phyloP scores from a whole-genome alignment of 2,329 filamentous ascomycete species.

The Curvularia spicifera region DNA sequence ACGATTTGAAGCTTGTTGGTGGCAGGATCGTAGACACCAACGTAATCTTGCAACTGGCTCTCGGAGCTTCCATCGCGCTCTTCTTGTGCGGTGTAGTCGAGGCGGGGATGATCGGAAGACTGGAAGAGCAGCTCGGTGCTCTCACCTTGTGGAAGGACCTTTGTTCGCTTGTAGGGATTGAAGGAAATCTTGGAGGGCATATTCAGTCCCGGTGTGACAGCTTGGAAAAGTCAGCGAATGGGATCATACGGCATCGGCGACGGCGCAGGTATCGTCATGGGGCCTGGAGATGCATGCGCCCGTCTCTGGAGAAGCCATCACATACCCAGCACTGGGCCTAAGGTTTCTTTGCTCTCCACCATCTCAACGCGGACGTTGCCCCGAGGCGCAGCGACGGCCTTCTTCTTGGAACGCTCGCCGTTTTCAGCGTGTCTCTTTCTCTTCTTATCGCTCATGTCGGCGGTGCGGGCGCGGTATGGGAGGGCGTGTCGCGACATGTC shows the following conservation, averaged over 20 bases:
- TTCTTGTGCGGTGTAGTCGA: constrained; percentile 64
- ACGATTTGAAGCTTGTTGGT: constrained; percentile 61
- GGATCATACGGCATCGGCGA: accelerated
- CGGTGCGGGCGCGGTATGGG: constrained; percentile 17
- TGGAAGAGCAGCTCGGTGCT: constrained; percentile 62
- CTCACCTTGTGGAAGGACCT: constrained; percentile 39
- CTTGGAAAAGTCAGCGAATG: constrained; percentile 27
- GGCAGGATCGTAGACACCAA: constrained; percentile 65
- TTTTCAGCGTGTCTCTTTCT: constrained; percentile 46
- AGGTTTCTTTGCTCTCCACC: constrained; percentile 55
- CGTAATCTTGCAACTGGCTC: constrained; percentile 64
- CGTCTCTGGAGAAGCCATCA: background rate
- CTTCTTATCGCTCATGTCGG: constrained; percentile 48
- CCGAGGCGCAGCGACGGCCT: constrained; percentile 51
- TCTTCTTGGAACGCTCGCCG: constrained; percentile 51
- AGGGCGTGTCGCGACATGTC: constrained; percentile 17
- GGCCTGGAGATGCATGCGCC: constrained; percentile 2
- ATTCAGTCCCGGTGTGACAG: constrained; percentile 53
- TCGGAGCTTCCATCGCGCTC: constrained; percentile 56
- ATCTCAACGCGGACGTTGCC: constrained; percentile 54
- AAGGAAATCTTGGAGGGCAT: constrained; percentile 53
- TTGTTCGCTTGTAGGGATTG: constrained; percentile 56
- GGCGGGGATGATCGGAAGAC: constrained; percentile 64
- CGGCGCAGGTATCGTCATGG: background rate
- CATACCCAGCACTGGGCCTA: constrained; percentile 60